Conservation (phyloP, 2,329 filamentous ascomycete genomes). For the Neonectria coccinea region DNA sequence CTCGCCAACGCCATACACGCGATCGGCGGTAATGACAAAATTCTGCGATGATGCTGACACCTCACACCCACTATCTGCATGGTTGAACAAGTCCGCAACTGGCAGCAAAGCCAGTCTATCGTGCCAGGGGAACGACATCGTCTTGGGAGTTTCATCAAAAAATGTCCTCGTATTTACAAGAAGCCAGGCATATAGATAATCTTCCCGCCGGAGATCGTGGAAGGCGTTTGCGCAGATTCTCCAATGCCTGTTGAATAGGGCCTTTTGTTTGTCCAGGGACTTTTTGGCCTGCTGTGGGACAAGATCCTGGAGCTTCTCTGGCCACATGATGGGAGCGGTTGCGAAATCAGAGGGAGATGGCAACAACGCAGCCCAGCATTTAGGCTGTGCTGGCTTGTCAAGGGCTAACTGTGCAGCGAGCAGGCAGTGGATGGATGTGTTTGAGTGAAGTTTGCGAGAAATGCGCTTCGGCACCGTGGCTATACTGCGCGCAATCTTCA, state of each 20-base stretch:
- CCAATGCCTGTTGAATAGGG: neutral
- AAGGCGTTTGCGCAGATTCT: neutral
- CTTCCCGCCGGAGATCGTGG: neutral
- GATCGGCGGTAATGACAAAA: neutral
- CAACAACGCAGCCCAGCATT: neutral
- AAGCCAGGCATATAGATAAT: neutral
- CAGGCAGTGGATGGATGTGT: neutral
- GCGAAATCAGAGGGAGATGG: neutral
- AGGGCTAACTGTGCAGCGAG: neutral
- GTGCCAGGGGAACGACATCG: neutral
- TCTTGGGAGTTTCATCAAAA: neutral
- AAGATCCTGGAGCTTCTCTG: neutral
- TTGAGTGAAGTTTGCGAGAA: neutral
- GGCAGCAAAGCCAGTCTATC: neutral
- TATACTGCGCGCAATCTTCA: neutral
- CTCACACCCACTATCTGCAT: neutral
- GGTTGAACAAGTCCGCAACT: neutral
- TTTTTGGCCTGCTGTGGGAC: neutral
- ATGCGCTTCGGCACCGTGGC: neutral
- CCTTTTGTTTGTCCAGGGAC: neutral
- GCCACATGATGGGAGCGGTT: neutral
- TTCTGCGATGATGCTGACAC: neutral
- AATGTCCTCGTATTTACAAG: neutral
- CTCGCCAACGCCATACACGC: neutral
- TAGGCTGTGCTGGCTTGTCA: neutral